Conservation (phyloP, 192 early-diverging fungal species). For the Geosiphon pyriformis region DNA sequence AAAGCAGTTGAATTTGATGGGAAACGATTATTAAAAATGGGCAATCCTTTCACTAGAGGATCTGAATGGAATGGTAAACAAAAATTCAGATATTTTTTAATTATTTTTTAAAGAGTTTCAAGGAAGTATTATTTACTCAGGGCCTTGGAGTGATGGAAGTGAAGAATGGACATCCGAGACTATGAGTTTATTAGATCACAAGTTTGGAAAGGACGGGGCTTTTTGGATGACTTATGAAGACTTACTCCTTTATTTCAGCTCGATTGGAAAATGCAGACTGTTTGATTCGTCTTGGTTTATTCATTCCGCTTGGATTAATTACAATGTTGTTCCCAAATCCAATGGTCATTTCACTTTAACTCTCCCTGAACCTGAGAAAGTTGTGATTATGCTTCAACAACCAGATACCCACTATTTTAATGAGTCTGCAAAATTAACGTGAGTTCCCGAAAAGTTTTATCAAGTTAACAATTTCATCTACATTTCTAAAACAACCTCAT, state of each 20-base stretch:
- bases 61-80: slow-evolving; percentile 53
- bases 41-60: slow-evolving; percentile 49
- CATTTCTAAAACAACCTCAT: too few relatives aligned
- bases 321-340: slow-evolving; percentile 34
- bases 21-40: slow-evolving; percentile 28
- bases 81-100: too few relatives aligned
- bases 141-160: slow-evolving; percentile 31
- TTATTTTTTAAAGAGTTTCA: background rate
- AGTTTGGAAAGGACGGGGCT: slow-evolving; percentile 30
- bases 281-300: slow-evolving; percentile 34
- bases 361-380: slow-evolving; percentile 14
- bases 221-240: slow-evolving; percentile 39
- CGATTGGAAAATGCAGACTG: slow-evolving; percentile 29
- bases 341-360: slow-evolving; percentile 29
- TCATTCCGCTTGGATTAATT: slow-evolving; percentile 34
- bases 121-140: background rate
- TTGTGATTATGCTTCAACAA: slow-evolving; percentile 30
- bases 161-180: slow-evolving; percentile 35
- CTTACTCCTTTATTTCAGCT: slow-evolving; percentile 32
- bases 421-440: slow-evolving; percentile 24
- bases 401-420: slow-evolving; percentile 34
- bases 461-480: slow-evolving; percentile 20
- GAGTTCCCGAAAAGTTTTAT: slow-evolving; percentile 29
- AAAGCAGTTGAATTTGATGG: slow-evolving; percentile 40
- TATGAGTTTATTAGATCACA: slow-evolving; percentile 25